Evolutionary conservation across 805 yeast species (phyloP).

Genomic region (Kazachstania bromeliacearum): DNA sequence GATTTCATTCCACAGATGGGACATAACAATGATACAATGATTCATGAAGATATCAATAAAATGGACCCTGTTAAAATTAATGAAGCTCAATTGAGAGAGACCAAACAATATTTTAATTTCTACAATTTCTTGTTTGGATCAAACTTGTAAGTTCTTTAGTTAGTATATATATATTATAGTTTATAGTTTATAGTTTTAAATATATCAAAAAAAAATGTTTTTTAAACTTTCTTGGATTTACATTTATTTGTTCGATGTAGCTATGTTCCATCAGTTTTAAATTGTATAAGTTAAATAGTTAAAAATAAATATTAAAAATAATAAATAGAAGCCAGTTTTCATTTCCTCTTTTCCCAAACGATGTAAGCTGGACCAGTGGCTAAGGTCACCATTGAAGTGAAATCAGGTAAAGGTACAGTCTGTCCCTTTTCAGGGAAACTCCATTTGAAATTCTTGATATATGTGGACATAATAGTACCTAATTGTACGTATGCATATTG

Average conservation of each 20-base stretch:
- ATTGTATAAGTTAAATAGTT: too few species aligned
- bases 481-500: conserved; percentile 94
- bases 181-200: neutral
- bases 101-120: conserved; percentile 25
- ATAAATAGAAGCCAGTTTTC: too few species aligned
- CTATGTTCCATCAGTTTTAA: too few species aligned
- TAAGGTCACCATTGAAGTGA: conserved; percentile 85
- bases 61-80: conserved; percentile 7
- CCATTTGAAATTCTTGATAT: conserved; percentile 73
- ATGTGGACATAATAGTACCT: conserved; percentile 71
- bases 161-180: neutral
- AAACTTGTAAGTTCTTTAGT: conserved; percentile 5
- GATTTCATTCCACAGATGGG: neutral
- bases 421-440: conserved; percentile 38
- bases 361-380: conserved; percentile 72
- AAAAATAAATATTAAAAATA: too few species aligned
- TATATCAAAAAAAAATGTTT: too few species aligned
- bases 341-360: conserved; percentile 56
- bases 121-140: conserved; percentile 18
- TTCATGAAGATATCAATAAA: neutral
- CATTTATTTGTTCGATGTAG: too few species aligned
- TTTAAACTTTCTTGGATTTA: too few species aligned
- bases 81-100: conserved; percentile 21
- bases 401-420: conserved; percentile 60
- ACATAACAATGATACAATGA: neutral